Base-by-base conservation (phyloP, 202 grass and related monocot species). In the Sporobolus alterniflorus region DNA sequence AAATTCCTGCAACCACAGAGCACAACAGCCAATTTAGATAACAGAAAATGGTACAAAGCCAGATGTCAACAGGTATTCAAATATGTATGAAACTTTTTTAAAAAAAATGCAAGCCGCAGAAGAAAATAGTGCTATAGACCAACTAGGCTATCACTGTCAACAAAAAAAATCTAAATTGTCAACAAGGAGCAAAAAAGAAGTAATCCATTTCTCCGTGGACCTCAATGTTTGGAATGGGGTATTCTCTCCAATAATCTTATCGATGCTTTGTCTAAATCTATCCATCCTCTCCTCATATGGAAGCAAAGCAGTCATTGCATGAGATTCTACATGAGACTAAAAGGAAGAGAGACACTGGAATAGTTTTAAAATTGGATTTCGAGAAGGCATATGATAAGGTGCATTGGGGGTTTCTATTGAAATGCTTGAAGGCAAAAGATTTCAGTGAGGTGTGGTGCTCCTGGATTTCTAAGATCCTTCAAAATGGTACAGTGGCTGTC, bases 1-100 rank as follows among this genome's bases (percentile, higher is more conserved):
- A 82, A 98, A 79, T 86, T 95, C 95, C 92, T 98, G 78, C 49
- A 86, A 22, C 67, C 55, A 67, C 51, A 83, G n/a, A 39, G 16
- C 80, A 54, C 31, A 26, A 84, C 36, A 25, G 74, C 26, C 31
- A 69, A 17, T 63, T 84, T 16, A 69, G 36, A 60, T 67, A 73
- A 61, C 15, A 60, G 15, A 78, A 74, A 46, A 64, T 67, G 39
- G 25, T 57, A 11, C 9, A 28, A 29, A 21, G 2, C 16, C 17
- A 59, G 55, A 43, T 15, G 18, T 11, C 34, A 80, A 54, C 50
- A 69, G 34, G 62, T 79, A 31, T 56, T 79, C 48, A 15, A 21
- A 66, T 40, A 54, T 24, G 9, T 11, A 50, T 7, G 46, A 41
- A 67, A n/a, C n/a, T n/a, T n/a, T n/a, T 78, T 48, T 2, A 43